Evolutionary conservation across 2,329 filamentous ascomycete species (phyloP), one percentile per base, ranked within the genome.

Genomic region (Pseudocercospora eumusae): DNA sequence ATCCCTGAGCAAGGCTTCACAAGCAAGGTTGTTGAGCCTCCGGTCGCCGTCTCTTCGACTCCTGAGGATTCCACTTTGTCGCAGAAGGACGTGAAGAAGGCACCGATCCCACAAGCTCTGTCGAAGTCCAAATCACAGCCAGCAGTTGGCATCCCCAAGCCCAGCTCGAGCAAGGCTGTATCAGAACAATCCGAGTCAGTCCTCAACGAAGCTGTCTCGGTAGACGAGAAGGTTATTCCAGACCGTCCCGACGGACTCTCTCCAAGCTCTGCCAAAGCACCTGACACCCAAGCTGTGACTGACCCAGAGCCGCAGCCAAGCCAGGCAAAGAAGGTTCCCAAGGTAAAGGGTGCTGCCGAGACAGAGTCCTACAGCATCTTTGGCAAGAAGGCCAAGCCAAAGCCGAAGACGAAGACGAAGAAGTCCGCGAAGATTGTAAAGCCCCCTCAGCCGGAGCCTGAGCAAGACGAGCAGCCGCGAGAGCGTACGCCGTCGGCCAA

Each of bases 361-460:
- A 75, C 74, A 0, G 72, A 74, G 31, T 74, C 74, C 11, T 64
- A 74, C 21, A 75, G 71, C 57, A 63, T 71, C 23, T 76, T 74
- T 50, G 64, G 61, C 15, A 72, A 65, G 59, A 67, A 67, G 60
- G 66, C 66, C 56, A 65, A 69, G 36, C 33, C 54, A 7, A 65
- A 63, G 62, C 42, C 54, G 7, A 71, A 68, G 60, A 18, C 54
- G 5, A 65, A 63, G 62, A 40, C 54, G 10, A 71, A 68, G 60
- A 61, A 62, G 59, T 10, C 57, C 10, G 59, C 61, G 58, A 58
- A 63, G 45, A 27, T 25, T 18, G 10, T 49, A 23, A 28, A 56
- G 50, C 36, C 36, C 23, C 45, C 47, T 25, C n/a, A n/a, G 13
- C 15, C 33, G 15, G 2, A 36, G 33, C 33, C 33, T 36, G 15